phyloP scores from a whole-genome alignment of 2,329 filamentous ascomycete species.

The Orbilia javanica region DNA sequence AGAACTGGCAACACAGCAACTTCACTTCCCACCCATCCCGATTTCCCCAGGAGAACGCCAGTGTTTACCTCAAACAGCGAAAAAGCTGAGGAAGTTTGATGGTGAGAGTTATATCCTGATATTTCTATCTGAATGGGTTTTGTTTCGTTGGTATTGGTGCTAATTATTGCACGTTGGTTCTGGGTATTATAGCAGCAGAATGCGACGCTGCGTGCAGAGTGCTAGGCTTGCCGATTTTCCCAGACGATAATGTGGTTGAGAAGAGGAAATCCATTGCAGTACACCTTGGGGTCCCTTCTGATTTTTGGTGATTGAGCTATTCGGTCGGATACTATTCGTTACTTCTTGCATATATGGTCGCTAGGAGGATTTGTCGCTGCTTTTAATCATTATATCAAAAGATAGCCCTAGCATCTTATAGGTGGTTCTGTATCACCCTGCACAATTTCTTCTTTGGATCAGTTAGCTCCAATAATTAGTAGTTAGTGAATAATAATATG shows the following conservation, averaged over 20 bases:
- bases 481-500: too few species aligned
- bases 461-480: too few species aligned
- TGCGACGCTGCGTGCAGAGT: slow-evolving; percentile 14
- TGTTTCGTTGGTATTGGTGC: background rate
- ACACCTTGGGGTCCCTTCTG: slow-evolving; percentile 8
- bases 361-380: too few species aligned
- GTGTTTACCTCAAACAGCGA: background rate
- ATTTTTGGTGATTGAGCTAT: background rate
- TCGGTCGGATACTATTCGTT: too few species aligned
- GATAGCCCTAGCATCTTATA: too few species aligned
- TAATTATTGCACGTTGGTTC: background rate
- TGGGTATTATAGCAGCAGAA: background rate
- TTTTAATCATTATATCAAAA: too few species aligned
- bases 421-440: too few species aligned
- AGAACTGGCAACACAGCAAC: slow-evolving; percentile 2
- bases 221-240: background rate
- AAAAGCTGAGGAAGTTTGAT: background rate
- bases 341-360: too few species aligned
- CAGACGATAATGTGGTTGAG: background rate
- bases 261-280: background rate
- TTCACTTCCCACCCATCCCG: slow-evolving; percentile 8
- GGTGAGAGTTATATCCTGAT: background rate
- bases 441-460: too few species aligned
- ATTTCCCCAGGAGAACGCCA: slow-evolving; percentile 12
- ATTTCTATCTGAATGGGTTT: background rate